Base-by-base conservation (phyloP, 129 eudicot genomes). In the Mikania micrantha region DNA sequence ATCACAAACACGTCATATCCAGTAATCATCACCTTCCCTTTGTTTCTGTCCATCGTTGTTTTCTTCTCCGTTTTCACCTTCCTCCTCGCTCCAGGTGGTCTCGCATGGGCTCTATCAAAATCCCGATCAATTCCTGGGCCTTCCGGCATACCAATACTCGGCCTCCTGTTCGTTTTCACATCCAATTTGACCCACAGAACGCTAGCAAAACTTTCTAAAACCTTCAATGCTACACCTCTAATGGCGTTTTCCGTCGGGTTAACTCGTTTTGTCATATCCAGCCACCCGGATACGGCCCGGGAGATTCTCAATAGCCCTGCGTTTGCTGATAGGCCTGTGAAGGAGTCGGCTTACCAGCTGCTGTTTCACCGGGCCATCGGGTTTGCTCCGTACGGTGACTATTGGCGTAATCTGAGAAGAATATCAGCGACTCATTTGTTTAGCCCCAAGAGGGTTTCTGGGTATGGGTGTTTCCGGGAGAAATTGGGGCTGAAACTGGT, bases 161-260 rank as follows among this genome's bases (percentile, higher is more conserved):
- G 98, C 0, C 68, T 84, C 13, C 66, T 78, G 7, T 76, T 78
- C 3, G 69, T 73, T 42, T 88, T 92, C 76, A 76, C 87, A 0
- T 71, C 76, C 22, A n/a, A 71, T 1, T 60, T 80, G 0, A 82
- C 95, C 8, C 98, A 92, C 36, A 71, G 84, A 60, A 64, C 57
- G 27, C 85, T 92, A 0, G 75, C 70, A 0, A 73, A 67, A 29
- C 81, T 92, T 9, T 61, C 95, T 0, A 31, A n/a, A 0, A 25
- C 67, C 32, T 76, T 76, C 40, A 64, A 80, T 4, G 95, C 96
- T 1, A 31, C 24, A 0, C 11, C 66, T 0, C 66, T 92, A 2
- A 92, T 92, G 98, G 85, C 96, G 31, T 92, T 88, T 25, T 92
- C 96, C 0, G 91, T 92, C 28, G 98, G 98, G 45, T 74, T 82